phyloP scores from a whole-genome alignment of 192 early-diverging fungal species.

The Kickxella alabastrina region DNA sequence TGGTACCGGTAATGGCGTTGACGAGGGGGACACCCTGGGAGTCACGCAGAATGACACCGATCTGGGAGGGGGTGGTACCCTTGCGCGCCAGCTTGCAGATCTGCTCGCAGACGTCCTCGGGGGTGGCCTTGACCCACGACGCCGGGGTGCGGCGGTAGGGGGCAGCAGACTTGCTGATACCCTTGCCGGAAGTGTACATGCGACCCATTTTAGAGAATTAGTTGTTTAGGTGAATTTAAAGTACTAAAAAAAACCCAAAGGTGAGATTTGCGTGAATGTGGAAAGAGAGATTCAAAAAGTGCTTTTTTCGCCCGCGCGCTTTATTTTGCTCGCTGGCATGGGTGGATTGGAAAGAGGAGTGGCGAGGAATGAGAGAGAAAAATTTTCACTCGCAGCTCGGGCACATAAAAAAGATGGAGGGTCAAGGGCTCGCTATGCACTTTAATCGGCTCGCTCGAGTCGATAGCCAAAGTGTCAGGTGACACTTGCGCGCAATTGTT shows the following conservation, averaged over 20 bases:
- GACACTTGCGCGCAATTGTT: background rate
- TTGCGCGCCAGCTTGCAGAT: constrained; percentile 99
- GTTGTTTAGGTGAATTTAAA: constrained; percentile 5
- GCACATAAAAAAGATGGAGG: no score
- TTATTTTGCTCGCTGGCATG: background rate
- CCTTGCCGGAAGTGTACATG: constrained; percentile 98
- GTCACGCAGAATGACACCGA: constrained; percentile 96
- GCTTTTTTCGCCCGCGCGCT: background rate
- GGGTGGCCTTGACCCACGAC: constrained; percentile 96
- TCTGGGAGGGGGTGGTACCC: constrained; percentile 97
- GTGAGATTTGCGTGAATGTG: constrained; percentile 9
- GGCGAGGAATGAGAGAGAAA: background rate
- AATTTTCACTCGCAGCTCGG: no score
- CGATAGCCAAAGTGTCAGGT: no score
- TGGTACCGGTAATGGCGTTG: constrained; percentile 96
- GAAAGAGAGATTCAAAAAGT: constrained; percentile 1
- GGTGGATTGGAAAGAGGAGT: constrained; percentile 9
- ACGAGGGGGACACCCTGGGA: constrained; percentile 97
- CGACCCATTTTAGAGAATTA: constrained; percentile 70
- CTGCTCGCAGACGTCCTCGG: constrained; percentile 95
- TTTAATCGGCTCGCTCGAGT: no score
- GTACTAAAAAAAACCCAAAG: constrained; percentile 8
- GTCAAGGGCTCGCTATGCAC: no score
- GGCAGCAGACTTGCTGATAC: constrained; percentile 66
- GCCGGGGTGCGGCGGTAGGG: constrained; percentile 93